Conservation (phyloP, 495 filamentous ascomycete species). For the Xylaria sp. region DNA sequence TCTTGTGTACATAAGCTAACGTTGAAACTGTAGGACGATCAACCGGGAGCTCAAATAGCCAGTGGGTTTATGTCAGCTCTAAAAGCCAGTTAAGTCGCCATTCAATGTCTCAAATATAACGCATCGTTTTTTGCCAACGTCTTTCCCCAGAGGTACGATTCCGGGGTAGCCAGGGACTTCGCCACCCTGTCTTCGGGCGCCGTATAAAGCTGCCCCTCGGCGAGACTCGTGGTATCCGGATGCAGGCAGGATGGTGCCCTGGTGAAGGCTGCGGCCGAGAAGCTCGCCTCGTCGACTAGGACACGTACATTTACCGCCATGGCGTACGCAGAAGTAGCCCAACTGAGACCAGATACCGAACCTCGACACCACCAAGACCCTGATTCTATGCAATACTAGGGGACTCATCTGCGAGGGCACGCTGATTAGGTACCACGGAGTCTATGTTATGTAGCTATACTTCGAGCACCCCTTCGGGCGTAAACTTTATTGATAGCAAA, state of each 20-base stretch:
- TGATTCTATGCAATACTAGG: slow-evolving; percentile 59
- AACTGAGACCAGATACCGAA: slow-evolving; percentile 52
- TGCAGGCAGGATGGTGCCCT: slow-evolving; percentile 54
- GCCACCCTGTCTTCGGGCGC: slow-evolving; percentile 10
- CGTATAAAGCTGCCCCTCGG: slow-evolving; percentile 6
- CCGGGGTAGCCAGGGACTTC: slow-evolving; percentile 9
- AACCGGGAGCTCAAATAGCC: slow-evolving; percentile 7
- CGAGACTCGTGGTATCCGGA: slow-evolving; percentile 20
- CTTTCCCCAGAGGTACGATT: slow-evolving; percentile 10
- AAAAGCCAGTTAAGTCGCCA: background rate
- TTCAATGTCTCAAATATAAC: slow-evolving; percentile 20
- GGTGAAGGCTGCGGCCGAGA: slow-evolving; percentile 48
- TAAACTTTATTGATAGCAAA: slow-evolving; percentile 42
- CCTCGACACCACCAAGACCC: slow-evolving; percentile 51
- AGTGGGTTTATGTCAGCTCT: background rate
- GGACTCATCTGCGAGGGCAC: slow-evolving; percentile 61
- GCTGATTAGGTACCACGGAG: slow-evolving; percentile 53
- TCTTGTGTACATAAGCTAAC: background rate
- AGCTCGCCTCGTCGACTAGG: slow-evolving; percentile 41
- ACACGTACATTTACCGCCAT: slow-evolving; percentile 53
- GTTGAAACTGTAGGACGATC: background rate
- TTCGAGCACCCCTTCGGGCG: slow-evolving; percentile 37
- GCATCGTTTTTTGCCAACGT: slow-evolving; percentile 23
- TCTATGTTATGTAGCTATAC: slow-evolving; percentile 58
- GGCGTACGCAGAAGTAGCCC: slow-evolving; percentile 52